Evolutionary conservation across 306 rosid genomes (phyloP), one percentile per base, ranked within the genome.

Genomic region (Quillaja saponaria): DNA sequence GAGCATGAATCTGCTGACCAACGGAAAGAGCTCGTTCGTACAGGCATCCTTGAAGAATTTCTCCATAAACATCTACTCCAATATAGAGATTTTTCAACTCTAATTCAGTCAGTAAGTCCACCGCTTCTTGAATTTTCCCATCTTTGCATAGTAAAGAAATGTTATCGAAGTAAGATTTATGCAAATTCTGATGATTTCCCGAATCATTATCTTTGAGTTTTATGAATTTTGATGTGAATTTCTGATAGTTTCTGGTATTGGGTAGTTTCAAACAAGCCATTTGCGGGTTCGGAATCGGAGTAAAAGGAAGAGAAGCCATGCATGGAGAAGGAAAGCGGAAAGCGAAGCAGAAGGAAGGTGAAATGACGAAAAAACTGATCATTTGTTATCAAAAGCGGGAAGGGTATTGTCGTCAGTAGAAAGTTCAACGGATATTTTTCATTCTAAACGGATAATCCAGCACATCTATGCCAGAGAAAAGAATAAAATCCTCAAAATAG

Each of bases 31-130:
- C 87, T 46, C 96, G 78, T 15, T 79, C 80, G 76, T 78, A 76
- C 40, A 91, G 89, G 61, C 96, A 87, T 13, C 82, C 87, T 68
- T 91, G 97, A 14, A 91, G 95, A 16, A 91, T 84, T 51, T 81
- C 85, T 0, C 90, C 90, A 61, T 78, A 88, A 2, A 87, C 39
- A 76, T 65, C 82, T 4, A 84, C 87, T 19, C 82, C 87, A 7
- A 64, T 28, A 10, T 18, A 40, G 59, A 69, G 52, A 53, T 50
- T 16, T 19, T 34, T 35, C 11, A 61, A 61, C 34, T 69, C 85
- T 81, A 79, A 55, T 55, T 76, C 61, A 28, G 78, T 15, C 8
- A 82, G 68, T 12, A 84, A 63, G 41, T 64, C 38, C 8, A 85
- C 45, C 11, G 97, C 89, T 60, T 67, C 71, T 51, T 15, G 77